Percentiles rank a stretch among this genome's conserved stretches.
Conservation (phyloP, 345 rosid genomes). For the Ceriops zippeliana region DNA sequence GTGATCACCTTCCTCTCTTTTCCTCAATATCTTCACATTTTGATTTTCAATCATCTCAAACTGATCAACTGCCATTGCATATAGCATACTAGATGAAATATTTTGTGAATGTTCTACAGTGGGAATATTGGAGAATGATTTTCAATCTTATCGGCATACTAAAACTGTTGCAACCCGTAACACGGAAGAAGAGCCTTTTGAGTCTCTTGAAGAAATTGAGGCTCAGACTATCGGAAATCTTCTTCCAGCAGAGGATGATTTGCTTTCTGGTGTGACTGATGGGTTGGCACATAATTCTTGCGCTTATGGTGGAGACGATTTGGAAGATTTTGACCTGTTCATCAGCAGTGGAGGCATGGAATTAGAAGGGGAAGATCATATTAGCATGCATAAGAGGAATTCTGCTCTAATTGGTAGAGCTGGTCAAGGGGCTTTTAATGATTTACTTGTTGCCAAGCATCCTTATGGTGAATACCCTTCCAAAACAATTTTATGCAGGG, state of each 20-base stretch:
- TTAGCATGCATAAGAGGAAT: conserved; percentile 23
- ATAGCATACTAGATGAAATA: conserved; percentile 6
- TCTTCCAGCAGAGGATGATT: conserved; percentile 91
- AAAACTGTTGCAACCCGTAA: conserved; percentile 36
- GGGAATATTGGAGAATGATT: conserved; percentile 45
- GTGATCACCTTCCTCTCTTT: background rate
- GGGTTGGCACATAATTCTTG: conserved; percentile 38
- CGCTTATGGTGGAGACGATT: conserved; percentile 39
- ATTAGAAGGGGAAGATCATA: conserved; percentile 52
- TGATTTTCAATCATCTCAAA: background rate
- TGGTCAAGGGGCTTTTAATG: conserved; percentile 46
- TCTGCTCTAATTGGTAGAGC: conserved; percentile 28
- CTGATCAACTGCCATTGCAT: background rate
- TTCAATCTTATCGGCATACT: conserved; percentile 36
- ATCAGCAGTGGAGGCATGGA: conserved; percentile 95
- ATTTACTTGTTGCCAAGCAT: conserved; percentile 52
- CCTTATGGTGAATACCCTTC: conserved; percentile 67
- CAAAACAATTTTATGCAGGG: conserved; percentile 80
- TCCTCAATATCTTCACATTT: background rate
- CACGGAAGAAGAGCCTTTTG: conserved; percentile 69
- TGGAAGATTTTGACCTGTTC: conserved; percentile 85
- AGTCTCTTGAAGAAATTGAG: conserved; percentile 81
- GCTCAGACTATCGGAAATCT: conserved; percentile 89
- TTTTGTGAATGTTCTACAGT: conserved; percentile 38
- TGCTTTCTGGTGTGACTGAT: conserved; percentile 82